Percentiles rank a stretch among this genome's conserved stretches.
Conservation (phyloP, 2,329 filamentous ascomycete species). For the Penicillium sumatraense region DNA sequence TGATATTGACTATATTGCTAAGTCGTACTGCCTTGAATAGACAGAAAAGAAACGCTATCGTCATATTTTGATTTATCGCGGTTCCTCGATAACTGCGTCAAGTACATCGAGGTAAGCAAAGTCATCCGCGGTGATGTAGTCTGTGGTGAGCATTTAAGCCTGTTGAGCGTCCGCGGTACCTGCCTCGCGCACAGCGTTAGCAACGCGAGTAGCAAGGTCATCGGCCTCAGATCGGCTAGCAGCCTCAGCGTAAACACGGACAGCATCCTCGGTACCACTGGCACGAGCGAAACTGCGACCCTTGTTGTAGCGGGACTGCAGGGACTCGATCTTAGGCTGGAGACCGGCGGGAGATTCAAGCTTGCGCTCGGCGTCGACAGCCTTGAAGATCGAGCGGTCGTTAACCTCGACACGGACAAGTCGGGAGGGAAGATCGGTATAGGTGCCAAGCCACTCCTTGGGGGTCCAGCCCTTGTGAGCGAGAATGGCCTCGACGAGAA, state of each 20-base stretch:
- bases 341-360: slow-evolving; percentile 78
- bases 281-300: slow-evolving; percentile 90
- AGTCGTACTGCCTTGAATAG: slow-evolving; percentile 12
- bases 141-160: neutral
- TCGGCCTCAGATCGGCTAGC: slow-evolving; percentile 87
- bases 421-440: slow-evolving; percentile 91
- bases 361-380: slow-evolving; percentile 88
- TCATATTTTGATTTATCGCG: slow-evolving; percentile 14
- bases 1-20: slow-evolving; percentile 27
- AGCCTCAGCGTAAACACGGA: slow-evolving; percentile 94
- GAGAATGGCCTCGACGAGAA: slow-evolving; percentile 93
- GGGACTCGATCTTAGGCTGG: slow-evolving; percentile 83
- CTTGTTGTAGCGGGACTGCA: slow-evolving; percentile 88
- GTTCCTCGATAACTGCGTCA: neutral
- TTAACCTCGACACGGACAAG: slow-evolving; percentile 90
- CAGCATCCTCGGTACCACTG: slow-evolving; percentile 93
- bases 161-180: slow-evolving; percentile 36
- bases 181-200: slow-evolving; percentile 70
- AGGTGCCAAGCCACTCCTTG: slow-evolving; percentile 89
- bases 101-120: neutral
- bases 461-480: slow-evolving; percentile 92
- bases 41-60: slow-evolving; percentile 13
- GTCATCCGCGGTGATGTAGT: neutral
- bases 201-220: slow-evolving; percentile 83
- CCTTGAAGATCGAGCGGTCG: slow-evolving; percentile 86